Evolutionary conservation across 1,284 basidiomycete species (phyloP).

Genomic region (Marasmius oreades): DNA sequence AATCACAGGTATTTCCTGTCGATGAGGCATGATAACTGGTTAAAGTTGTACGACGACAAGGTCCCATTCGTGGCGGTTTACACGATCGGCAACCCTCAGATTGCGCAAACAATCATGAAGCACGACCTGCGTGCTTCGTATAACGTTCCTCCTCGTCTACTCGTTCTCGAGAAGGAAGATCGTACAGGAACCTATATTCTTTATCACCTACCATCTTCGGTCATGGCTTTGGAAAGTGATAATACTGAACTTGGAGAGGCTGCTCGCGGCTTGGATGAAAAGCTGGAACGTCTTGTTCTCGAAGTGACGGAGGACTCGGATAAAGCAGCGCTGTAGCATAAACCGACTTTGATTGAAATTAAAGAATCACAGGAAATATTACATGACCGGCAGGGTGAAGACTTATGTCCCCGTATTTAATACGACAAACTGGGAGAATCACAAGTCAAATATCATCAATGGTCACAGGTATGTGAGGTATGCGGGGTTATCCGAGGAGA

Average conservation of each 20-base stretch:
- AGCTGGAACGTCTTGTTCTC: constrained; percentile 40
- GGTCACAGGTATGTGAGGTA: no score
- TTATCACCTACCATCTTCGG: constrained; percentile 47
- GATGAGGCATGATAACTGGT: constrained; percentile 36
- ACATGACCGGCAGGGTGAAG: no score
- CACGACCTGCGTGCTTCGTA: constrained; percentile 40
- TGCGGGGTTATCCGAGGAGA: no score
- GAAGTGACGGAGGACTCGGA: constrained; percentile 25
- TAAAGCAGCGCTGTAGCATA: neutral
- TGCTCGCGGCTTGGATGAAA: constrained; percentile 37
- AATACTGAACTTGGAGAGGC: constrained; percentile 31
- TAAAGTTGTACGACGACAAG: constrained; percentile 31
- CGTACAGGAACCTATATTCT: constrained; percentile 37
- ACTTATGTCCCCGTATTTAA: no score
- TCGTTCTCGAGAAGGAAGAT: constrained; percentile 40
- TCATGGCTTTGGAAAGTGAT: constrained; percentile 27
- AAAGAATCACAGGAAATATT: no score
- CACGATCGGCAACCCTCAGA: constrained; percentile 50
- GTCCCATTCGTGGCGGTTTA: constrained; percentile 38
- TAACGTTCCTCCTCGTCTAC: constrained; percentile 45
- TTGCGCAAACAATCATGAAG: constrained; percentile 44
- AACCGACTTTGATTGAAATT: neutral
- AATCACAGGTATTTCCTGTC: constrained; percentile 41
- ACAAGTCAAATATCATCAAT: no score
- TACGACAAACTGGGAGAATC: no score